Evolutionary conservation across 805 yeast species (phyloP), one percentile per base, ranked within the genome.

Genomic region (Ogataea methanolica): DNA sequence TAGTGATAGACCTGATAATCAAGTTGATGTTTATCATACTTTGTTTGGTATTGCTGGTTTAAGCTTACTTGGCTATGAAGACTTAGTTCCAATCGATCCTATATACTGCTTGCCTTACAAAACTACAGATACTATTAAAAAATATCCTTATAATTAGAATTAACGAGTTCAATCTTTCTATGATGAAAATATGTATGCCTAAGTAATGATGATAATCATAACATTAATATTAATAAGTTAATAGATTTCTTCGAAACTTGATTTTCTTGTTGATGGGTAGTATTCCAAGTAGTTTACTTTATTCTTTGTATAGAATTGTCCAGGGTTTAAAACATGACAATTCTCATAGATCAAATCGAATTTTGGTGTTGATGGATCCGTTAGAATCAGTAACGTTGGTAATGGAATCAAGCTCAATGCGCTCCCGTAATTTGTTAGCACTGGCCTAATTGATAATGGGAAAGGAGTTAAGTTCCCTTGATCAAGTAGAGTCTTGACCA

Each of bases 21-120:
- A 85, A 63, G 91, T 83, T 1, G 99, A 94, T 62, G 94, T 94
- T 0, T 94, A 81, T 62, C 99, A 94, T 62, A 94, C 99, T 0
- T 73, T 84, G 16, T 94, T 94, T 67, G 96, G 96, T 0, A 69
- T 92, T 19, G 85, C 97, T 0, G 99, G 97, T 0, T 70, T 94
- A 48, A 83, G 95, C 59, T 66, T 94, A 45, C 72, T 91, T 66
- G 86, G 85, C 2, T 78, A 68, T 47, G 80, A 79, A 16, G 68
- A 72, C 41, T 68, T 92, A 26, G 74, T 66, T n/a, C 70, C 73
- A 5, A 79, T 94, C 8, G 92, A 90, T 64, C 97, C 99, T 0
- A 75, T 83, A 4, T 91, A 88, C 64, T 92, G 98, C 60, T 74
- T 94, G 74, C 96, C 97, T 3, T 54, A 48, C n/a, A 54, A 59